A percentile compares a stretch with the other conserved stretches of the same genome.
These are phyloP conservation scores for Isochrysis galbana DNA, from an alignment of 78 protist species.

Conservation along the genomic window DNA sequence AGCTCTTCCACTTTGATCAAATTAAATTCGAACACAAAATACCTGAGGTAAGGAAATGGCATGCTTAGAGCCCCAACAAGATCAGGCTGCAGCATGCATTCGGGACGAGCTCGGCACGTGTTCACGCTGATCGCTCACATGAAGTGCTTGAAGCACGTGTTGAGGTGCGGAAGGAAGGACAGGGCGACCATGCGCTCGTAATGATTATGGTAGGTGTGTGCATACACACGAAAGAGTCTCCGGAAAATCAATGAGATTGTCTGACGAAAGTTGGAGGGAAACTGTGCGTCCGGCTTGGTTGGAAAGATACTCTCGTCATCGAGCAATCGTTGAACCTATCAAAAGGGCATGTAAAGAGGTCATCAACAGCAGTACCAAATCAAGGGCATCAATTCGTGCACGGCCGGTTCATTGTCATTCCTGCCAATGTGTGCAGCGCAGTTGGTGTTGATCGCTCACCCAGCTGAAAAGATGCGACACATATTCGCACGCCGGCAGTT, in stretches of 20 bases:
- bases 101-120: too few relatives aligned
- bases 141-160: conserved; percentile 35
- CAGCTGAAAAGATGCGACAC: neutral
- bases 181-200: conserved; percentile 53
- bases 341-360: too few relatives aligned
- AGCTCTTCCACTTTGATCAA: conserved; percentile 1
- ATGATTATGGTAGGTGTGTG: conserved; percentile 95
- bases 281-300: conserved; percentile 41
- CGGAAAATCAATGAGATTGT: conserved; percentile 83
- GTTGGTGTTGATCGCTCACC: neutral
- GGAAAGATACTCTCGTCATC: conserved; percentile 94
- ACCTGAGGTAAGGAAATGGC: conserved; percentile 55
- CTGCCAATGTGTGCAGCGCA: neutral
- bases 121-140: too few relatives aligned
- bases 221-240: conserved; percentile 95
- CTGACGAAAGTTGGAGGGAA: conserved; percentile 85
- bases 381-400: too few relatives aligned
- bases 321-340: conserved; percentile 83
- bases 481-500: neutral
- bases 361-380: too few relatives aligned
- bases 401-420: too few relatives aligned
- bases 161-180: conserved; percentile 56
- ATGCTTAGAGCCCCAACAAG: too few relatives aligned
- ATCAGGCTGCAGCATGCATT: too few relatives aligned
- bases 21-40: conserved; percentile 55